phyloP scores from a whole-genome alignment of 352 stramenopile genomes.

The Pythium periplocum region DNA sequence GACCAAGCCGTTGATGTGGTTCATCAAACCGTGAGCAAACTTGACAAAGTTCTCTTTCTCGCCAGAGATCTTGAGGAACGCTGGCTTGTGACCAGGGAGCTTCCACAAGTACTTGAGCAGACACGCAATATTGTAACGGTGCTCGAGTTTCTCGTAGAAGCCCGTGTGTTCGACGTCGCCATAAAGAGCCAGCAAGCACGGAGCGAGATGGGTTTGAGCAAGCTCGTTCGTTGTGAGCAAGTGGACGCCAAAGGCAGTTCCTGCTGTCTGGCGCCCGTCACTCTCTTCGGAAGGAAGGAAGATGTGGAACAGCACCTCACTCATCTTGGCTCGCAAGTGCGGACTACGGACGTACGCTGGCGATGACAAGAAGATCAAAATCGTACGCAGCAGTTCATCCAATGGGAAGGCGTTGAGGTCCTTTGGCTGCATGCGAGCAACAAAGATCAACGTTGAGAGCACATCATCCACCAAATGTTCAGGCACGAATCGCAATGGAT shows the following conservation, averaged over 20 bases:
- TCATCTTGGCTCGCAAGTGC: slow-evolving; percentile 95
- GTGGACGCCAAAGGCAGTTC: slow-evolving; percentile 34
- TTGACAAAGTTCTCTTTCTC: slow-evolving; percentile 94
- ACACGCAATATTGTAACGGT: slow-evolving; percentile 95
- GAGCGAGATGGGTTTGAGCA: slow-evolving; percentile 86
- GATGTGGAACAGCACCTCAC: slow-evolving; percentile 94
- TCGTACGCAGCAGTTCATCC: slow-evolving; percentile 87
- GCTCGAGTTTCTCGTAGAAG: slow-evolving; percentile 97
- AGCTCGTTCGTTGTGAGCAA: slow-evolving; percentile 60
- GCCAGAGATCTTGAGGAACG: slow-evolving; percentile 92
- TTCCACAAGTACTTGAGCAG: slow-evolving; percentile 98
- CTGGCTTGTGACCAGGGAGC: slow-evolving; percentile 89
- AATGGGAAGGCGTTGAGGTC: slow-evolving; percentile 81
- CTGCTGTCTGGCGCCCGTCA: slow-evolving; percentile 65
- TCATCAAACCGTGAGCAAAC: slow-evolving; percentile 99
- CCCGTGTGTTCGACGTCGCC: slow-evolving; percentile 98
- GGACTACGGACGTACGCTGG: slow-evolving; percentile 82
- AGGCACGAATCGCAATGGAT: slow-evolving; percentile 79
- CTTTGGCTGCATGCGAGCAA: slow-evolving; percentile 84
- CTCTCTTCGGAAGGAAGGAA: slow-evolving; percentile 91
- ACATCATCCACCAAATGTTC: slow-evolving; percentile 96
- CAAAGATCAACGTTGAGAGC: slow-evolving; percentile 89
- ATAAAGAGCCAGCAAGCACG: slow-evolving; percentile 96
- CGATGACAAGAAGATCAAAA: slow-evolving; percentile 89
- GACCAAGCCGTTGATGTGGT: slow-evolving; percentile 98